A percentile compares a stretch with the other conserved stretches of the same genome.
Conservation (phyloP, 768 basidiomycete genomes). For the Fistulinella prunicolor region DNA sequence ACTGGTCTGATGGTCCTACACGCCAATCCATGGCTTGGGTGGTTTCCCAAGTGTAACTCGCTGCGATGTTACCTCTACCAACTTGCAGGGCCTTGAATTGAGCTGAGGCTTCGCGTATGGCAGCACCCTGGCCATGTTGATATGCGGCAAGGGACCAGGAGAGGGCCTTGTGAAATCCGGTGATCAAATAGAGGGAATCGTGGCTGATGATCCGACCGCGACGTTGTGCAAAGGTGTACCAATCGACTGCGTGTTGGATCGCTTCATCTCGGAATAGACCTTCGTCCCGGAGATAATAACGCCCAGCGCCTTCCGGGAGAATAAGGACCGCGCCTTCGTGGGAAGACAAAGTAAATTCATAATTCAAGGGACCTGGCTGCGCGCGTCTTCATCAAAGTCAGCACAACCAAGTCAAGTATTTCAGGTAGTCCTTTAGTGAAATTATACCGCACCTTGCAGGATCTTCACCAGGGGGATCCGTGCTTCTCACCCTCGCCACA, state of each 20-base stretch:
- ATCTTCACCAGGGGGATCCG: too few relatives aligned
- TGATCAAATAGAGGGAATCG: conserved; percentile 25
- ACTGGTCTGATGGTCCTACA: conserved; percentile 5
- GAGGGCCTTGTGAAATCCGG: conserved; percentile 1
- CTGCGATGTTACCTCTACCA: background rate
- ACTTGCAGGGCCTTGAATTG: conserved; percentile 8
- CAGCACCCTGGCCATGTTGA: background rate
- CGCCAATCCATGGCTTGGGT: conserved; percentile 9
- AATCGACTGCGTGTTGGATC: background rate
- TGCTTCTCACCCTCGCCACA: too few relatives aligned
- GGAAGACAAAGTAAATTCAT: background rate
- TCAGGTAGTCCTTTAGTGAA: too few relatives aligned
- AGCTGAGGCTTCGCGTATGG: background rate
- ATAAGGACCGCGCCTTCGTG: background rate
- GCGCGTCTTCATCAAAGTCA: background rate
- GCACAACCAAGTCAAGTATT: too few relatives aligned
- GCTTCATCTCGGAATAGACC: background rate
- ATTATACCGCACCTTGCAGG: too few relatives aligned
- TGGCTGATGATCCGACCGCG: background rate
- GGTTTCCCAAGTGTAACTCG: conserved; percentile 10
- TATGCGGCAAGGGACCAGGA: conserved; percentile 28
- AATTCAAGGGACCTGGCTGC: background rate
- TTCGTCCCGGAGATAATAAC: background rate
- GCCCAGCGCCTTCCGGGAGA: background rate
- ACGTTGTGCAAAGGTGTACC: background rate